Evolutionary conservation across 23 red algal species (phyloP), one percentile per base, ranked within the genome.

Genomic region (Rhodosorus marinus): DNA sequence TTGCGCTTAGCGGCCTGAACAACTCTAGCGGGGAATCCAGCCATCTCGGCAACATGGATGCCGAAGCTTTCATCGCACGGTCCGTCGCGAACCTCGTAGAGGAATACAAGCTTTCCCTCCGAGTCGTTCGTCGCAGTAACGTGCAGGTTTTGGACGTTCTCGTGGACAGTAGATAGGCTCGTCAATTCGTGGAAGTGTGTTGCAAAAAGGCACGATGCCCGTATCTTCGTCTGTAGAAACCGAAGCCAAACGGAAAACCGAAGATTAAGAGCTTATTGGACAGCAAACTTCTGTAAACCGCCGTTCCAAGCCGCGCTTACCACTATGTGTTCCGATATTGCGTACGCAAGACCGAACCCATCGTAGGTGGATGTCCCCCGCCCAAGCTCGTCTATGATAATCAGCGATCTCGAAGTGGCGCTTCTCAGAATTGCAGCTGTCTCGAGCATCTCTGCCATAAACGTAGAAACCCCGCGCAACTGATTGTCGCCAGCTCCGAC

Each of bases 361-460:
- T 95, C 88, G 30, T 60, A 65, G 0, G 77, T 83, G 48, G 59
- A 72, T 31, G 88, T 95, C 8, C 88, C 88, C 15, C 88, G 72
- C 9, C 88, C 88, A 24, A 95, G 72, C 46, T 95, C 88, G 60
- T 95, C 88, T 35, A 95, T 79, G 19, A 95, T 77, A 14, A 95
- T 66, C 0, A 95, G 58, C 5, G 76, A 83, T 33, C 60, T 59
- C 3, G 45, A 14, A 21, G 88, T 83, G 3, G 88, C 88, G 7
- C 63, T 51, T 29, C 71, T 55, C n/a, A 95, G 55, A 52, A 95
- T 95, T 42, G 77, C 54, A 19, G 88, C 71, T 22, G 78, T 83
- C 33, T 95, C 88, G n/a, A 95, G 58, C 88, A 95, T 95, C 60
- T 95, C 88, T 1, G 88, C 80, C 88, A 95, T 95, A 57, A 95